Percentiles rank a stretch among this genome's conserved stretches.
Evolutionary conservation across 208 protist species (phyloP).

Genomic region (Vickermania spadyakhi): DNA sequence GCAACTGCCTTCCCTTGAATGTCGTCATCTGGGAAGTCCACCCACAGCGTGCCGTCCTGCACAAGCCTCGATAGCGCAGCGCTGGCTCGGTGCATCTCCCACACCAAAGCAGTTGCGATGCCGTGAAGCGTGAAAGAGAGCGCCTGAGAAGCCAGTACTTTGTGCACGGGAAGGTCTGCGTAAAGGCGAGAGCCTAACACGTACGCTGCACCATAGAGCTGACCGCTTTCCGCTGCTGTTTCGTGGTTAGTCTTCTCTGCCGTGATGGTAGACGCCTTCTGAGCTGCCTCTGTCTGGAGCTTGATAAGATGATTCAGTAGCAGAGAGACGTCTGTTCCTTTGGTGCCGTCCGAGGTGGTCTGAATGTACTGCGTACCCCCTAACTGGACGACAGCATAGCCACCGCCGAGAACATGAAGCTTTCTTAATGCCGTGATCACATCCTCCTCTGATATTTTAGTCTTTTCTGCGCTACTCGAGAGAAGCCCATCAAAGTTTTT

Average conservation of each 20-base stretch:
- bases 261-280: slow-evolving; percentile 9
- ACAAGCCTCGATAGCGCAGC: slow-evolving; percentile 55
- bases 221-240: neutral
- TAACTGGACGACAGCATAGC: slow-evolving; percentile 70
- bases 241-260: neutral
- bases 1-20: neutral
- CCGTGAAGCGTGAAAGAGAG: slow-evolving; percentile 40
- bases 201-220: slow-evolving; percentile 31
- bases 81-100: slow-evolving; percentile 51
- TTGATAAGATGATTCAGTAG: slow-evolving; percentile 51
- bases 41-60: slow-evolving; percentile 74
- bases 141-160: slow-evolving; percentile 23
- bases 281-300: slow-evolving; percentile 32
- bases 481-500: slow-evolving; percentile 32
- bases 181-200: slow-evolving; percentile 17
- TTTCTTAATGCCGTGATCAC: slow-evolving; percentile 62
- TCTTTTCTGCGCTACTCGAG: neutral
- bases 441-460: slow-evolving; percentile 48
- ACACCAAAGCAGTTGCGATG: slow-evolving; percentile 33
- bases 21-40: slow-evolving; percentile 27
- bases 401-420: slow-evolving; percentile 54
- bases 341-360: slow-evolving; percentile 59
- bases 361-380: slow-evolving; percentile 67
- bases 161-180: slow-evolving; percentile 1
- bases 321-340: slow-evolving; percentile 42